A percentile compares a stretch with the other conserved stretches of the same genome.
phyloP scores from a whole-genome alignment of 2,329 filamentous ascomycete species.

The Ophiostoma ips region DNA sequence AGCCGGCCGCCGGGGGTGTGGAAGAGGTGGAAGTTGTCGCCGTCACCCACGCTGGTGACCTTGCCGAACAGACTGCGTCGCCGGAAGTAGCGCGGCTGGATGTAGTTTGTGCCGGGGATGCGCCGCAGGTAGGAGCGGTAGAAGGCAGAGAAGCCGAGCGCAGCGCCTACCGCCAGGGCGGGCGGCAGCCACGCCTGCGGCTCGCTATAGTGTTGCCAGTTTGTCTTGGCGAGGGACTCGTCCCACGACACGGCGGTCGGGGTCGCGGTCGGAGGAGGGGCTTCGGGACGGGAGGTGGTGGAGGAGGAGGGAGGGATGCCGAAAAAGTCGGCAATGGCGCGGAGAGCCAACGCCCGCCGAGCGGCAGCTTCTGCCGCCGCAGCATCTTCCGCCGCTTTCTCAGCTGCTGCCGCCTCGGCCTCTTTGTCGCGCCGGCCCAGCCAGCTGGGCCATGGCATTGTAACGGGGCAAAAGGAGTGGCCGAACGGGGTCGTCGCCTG shows the following conservation, averaged over 20 bases:
- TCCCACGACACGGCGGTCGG: conserved; percentile 21
- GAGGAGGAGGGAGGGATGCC: neutral
- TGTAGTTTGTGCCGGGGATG: conserved; percentile 62
- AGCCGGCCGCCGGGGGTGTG: conserved; percentile 86
- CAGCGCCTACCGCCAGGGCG: conserved; percentile 38
- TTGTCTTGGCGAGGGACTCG: conserved; percentile 29
- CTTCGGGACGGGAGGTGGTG: neutral
- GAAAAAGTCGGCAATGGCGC: neutral
- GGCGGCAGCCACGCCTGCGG: conserved; percentile 40
- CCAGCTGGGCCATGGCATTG: conserved; percentile 15
- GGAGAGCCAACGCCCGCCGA: neutral
- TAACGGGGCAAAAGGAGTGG: neutral
- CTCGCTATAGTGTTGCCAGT: conserved; percentile 41
- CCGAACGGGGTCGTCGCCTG: neutral
- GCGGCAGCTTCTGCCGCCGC: neutral
- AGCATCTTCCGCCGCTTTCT: neutral
- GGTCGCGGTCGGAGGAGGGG: neutral
- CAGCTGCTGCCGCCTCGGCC: conserved; percentile 1
- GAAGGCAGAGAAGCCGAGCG: conserved; percentile 39
- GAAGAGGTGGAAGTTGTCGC: conserved; percentile 86
- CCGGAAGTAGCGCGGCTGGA: conserved; percentile 62
- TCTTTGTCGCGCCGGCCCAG: conserved; percentile 8
- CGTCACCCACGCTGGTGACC: conserved; percentile 91
- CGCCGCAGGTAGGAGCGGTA: conserved; percentile 71
- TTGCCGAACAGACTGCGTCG: conserved; percentile 65